Evolutionary conservation across 2,329 filamentous ascomycete genomes (phyloP).

Genomic region (Chrysosporium queenslandicum): DNA sequence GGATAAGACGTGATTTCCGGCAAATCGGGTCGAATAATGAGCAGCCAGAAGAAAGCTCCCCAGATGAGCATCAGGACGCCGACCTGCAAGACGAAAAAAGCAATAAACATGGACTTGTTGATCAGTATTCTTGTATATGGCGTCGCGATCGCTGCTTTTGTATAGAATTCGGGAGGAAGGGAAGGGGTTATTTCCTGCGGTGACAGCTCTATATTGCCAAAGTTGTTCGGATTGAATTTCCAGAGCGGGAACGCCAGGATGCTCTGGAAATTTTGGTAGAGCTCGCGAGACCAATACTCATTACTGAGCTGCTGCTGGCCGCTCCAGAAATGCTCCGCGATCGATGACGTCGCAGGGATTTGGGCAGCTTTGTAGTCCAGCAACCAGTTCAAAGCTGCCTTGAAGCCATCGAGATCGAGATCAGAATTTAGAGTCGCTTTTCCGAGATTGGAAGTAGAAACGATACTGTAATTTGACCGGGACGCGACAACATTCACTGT

Average conservation of each 20-base stretch:
- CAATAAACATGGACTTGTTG: background rate
- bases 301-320: constrained; percentile 2
- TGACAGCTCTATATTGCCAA: constrained; percentile 2
- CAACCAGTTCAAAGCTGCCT: background rate
- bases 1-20: constrained; percentile 1
- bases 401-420: background rate
- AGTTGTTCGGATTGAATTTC: constrained; percentile 8
- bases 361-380: constrained; percentile 1
- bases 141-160: background rate
- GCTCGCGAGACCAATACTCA: constrained; percentile 1
- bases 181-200: constrained; percentile 2
- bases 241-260: constrained; percentile 3
- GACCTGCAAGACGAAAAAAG: background rate
- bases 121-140: background rate
- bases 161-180: background rate
- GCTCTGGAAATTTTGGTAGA: constrained; percentile 6
- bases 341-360: constrained; percentile 1
- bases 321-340: constrained; percentile 6
- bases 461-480: constrained; percentile 1
- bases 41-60: background rate
- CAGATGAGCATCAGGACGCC: background rate
- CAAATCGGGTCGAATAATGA: background rate
- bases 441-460: background rate
- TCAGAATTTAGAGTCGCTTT: background rate
- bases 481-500: background rate